phyloP scores from a whole-genome alignment of 163 green algal genomes.

The Chlamydomonas reinhardtii region DNA sequence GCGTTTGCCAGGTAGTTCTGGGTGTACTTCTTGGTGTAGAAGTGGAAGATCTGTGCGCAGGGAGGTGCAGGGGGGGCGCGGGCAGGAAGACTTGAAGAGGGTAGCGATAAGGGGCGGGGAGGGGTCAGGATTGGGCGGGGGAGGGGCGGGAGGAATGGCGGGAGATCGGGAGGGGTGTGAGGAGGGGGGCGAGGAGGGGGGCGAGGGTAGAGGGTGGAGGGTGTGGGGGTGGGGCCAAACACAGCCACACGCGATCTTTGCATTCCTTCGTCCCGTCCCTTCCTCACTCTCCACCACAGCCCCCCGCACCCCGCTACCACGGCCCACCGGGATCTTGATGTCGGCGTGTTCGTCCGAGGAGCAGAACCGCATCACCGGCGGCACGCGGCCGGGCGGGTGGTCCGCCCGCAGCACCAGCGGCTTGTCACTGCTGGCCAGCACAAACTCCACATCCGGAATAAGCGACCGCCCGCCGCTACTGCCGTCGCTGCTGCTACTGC shows the following conservation, averaged over 20 bases:
- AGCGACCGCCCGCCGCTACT: too few relatives aligned
- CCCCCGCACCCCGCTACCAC: too few relatives aligned
- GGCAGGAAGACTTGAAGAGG: background rate
- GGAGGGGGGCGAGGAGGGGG: too few relatives aligned
- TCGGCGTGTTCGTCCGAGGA: conserved; percentile 37
- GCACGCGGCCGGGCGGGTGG: background rate
- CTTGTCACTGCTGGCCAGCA: conserved; percentile 40
- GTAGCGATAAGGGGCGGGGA: background rate
- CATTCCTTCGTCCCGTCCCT: too few relatives aligned
- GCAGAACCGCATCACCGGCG: conserved; percentile 53
- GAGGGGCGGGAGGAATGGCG: background rate
- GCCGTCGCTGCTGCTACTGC: too few relatives aligned
- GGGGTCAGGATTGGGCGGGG: too few relatives aligned
- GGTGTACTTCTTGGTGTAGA: conserved; percentile 58
- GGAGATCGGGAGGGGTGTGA: too few relatives aligned
- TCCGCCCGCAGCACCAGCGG: conserved; percentile 23
- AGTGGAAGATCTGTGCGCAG: conserved; percentile 37
- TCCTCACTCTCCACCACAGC: too few relatives aligned
- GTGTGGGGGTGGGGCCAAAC: too few relatives aligned
- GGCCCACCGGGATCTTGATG: conserved; percentile 36
- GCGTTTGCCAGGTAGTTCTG: conserved; percentile 17
- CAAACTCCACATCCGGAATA: conserved; percentile 53
- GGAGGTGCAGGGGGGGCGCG: background rate
- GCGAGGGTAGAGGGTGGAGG: too few relatives aligned
- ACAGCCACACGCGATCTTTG: too few relatives aligned